These are phyloP conservation scores for Populus deltoides DNA, from an alignment of 345 rosid genomes.

Conservation along the genomic window DNA sequence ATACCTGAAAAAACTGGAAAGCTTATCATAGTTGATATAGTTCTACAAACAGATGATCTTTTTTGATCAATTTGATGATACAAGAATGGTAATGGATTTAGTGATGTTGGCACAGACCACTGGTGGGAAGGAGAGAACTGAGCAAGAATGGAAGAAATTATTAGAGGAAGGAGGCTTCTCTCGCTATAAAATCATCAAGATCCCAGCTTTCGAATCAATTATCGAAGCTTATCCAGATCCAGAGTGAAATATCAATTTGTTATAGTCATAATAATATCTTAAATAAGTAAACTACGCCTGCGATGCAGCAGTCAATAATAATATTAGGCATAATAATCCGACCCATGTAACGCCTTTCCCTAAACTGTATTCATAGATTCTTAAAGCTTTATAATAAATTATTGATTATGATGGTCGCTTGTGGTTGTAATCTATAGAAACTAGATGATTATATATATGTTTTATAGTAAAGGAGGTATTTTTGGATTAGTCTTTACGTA, in stretches of 20 bases:
- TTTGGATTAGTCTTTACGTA: no score
- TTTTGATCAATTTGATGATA: conserved; percentile 4
- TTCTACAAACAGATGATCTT: conserved; percentile 16
- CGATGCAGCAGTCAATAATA: no score
- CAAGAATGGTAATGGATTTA: conserved; percentile 25
- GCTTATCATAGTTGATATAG: conserved; percentile 23
- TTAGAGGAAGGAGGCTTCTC: conserved; percentile 34
- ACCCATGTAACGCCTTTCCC: no score
- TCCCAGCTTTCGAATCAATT: conserved; percentile 29
- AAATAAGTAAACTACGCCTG: no score
- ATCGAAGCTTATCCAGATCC: conserved; percentile 42
- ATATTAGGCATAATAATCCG: no score
- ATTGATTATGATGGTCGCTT: no score
- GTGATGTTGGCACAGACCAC: conserved; percentile 26
- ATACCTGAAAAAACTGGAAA: conserved; percentile 25
- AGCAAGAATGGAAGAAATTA: conserved; percentile 36
- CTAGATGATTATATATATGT: no score
- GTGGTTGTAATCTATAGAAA: no score
- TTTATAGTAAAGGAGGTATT: no score
- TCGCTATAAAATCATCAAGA: conserved; percentile 31
- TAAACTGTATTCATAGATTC: no score
- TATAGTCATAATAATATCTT: no score
- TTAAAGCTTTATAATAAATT: no score
- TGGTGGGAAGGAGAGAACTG: conserved; percentile 35
- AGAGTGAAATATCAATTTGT: background rate